Conservation (phyloP, 345 rosid species). For the Gossypium thurberi region DNA sequence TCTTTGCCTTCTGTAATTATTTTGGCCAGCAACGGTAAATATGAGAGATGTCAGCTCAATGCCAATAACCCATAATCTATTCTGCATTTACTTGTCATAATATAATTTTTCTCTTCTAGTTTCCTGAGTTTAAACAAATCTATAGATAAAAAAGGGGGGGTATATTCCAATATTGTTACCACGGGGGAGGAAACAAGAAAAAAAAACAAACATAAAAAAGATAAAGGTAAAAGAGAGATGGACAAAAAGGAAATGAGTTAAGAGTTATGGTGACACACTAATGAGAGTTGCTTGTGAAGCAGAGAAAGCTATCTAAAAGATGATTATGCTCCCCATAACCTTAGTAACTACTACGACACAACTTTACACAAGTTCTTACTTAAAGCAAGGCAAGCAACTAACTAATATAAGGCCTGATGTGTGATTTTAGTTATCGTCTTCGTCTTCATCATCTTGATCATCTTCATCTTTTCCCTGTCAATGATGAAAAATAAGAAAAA, state of each 20-base stretch:
- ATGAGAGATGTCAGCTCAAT: too few relatives aligned
- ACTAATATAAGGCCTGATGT: neutral
- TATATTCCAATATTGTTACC: neutral
- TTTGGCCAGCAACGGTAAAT: too few relatives aligned
- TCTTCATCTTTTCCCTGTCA: constrained; percentile 42
- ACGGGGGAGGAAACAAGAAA: constrained; percentile 16
- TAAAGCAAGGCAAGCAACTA: constrained; percentile 6
- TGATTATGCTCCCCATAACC: constrained; percentile 21
- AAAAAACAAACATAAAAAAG: neutral
- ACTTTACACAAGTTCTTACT: constrained; percentile 32
- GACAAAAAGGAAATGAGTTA: too few relatives aligned
- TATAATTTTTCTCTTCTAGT: neutral
- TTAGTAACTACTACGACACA: constrained; percentile 22
- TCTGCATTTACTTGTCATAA: too few relatives aligned
- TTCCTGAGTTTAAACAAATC: neutral
- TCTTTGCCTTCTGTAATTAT: too few relatives aligned
- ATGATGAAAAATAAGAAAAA: neutral
- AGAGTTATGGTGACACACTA: too few relatives aligned
- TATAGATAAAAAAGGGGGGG: neutral
- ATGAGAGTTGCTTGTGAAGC: constrained; percentile 11
- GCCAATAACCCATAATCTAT: too few relatives aligned
- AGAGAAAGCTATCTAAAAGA: constrained; percentile 17
- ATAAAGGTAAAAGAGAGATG: too few relatives aligned
- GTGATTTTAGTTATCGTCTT: constrained; percentile 23
- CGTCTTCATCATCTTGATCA: constrained; percentile 35